phyloP scores from a whole-genome alignment of 441 rosid species.

The Erodium chrysanthum region DNA sequence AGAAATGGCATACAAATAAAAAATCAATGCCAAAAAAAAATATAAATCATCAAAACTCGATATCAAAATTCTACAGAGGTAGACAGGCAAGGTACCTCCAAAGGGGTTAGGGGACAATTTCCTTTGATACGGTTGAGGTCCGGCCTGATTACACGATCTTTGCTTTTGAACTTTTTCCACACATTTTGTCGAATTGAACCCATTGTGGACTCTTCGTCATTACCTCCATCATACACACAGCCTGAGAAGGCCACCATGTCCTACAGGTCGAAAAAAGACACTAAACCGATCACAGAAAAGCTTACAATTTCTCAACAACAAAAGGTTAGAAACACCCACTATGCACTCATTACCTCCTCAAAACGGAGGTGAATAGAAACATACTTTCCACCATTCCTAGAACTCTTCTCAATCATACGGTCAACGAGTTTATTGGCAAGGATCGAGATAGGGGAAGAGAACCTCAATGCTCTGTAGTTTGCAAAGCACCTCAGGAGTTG shows the following conservation, averaged over 20 bases:
- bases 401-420: conserved; percentile 68
- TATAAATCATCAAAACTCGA: background rate
- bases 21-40: background rate
- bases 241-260: conserved; percentile 98
- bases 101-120: conserved; percentile 86
- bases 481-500: conserved; percentile 80
- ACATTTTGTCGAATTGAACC: conserved; percentile 52
- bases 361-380: conserved; percentile 78
- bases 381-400: conserved; percentile 61
- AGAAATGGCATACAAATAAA: background rate
- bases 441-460: conserved; percentile 48
- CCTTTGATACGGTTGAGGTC: conserved; percentile 72
- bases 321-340: background rate
- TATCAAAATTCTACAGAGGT: conserved; percentile 7
- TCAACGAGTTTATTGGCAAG: conserved; percentile 53
- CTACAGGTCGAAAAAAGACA: conserved; percentile 27
- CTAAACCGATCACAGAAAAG: conserved; percentile 1
- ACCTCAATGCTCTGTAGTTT: conserved; percentile 71
- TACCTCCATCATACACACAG: conserved; percentile 83
- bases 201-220: conserved; percentile 54
- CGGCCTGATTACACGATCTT: conserved; percentile 49
- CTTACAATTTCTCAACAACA: background rate
- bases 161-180: conserved; percentile 84
- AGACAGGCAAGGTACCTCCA: conserved; percentile 49
- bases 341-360: conserved; percentile 55